A percentile compares a stretch with the other conserved stretches of the same genome.
These are phyloP conservation scores for Paraphysoderma sedebokerense DNA, from an alignment of 371 early-diverging fungal genomes.

Conservation along the genomic window DNA sequence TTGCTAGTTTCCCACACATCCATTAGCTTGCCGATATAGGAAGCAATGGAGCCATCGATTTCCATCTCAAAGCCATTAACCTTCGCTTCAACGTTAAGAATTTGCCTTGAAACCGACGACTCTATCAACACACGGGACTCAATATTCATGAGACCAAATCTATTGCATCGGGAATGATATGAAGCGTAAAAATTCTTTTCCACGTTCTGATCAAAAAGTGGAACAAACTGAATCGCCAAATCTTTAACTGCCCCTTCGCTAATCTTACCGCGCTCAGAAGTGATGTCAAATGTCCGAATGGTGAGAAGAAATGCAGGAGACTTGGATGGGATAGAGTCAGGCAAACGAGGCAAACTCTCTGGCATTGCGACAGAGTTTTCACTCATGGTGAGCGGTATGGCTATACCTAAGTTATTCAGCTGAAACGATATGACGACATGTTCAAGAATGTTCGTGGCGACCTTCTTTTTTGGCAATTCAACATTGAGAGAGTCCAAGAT, in stretches of 20 bases:
- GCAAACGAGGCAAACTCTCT: too few species aligned
- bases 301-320: conserved; percentile 49
- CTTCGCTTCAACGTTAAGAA: conserved; percentile 34
- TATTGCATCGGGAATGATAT: conserved; percentile 49
- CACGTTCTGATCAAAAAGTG: conserved; percentile 46
- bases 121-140: conserved; percentile 27
- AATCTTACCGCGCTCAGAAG: conserved; percentile 36
- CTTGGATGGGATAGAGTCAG: too few species aligned
- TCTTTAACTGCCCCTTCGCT: conserved; percentile 36
- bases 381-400: conserved; percentile 40
- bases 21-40: conserved; percentile 44
- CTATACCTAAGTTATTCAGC: conserved; percentile 38
- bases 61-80: conserved; percentile 49
- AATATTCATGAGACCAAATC: conserved; percentile 36
- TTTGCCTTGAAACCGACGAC: conserved; percentile 14
- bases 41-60: conserved; percentile 44
- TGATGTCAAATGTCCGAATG: conserved; percentile 30
- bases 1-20: conserved; percentile 44
- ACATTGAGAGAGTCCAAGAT: conserved; percentile 43
- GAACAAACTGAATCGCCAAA: conserved; percentile 51
- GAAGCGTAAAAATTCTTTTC: conserved; percentile 46
- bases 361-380: conserved; percentile 17
- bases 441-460: conserved; percentile 33
- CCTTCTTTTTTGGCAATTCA: conserved; percentile 22
- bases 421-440: conserved; percentile 27